phyloP scores from a whole-genome alignment of 257 asterid genomes.

The Rubia yunnanensis region DNA sequence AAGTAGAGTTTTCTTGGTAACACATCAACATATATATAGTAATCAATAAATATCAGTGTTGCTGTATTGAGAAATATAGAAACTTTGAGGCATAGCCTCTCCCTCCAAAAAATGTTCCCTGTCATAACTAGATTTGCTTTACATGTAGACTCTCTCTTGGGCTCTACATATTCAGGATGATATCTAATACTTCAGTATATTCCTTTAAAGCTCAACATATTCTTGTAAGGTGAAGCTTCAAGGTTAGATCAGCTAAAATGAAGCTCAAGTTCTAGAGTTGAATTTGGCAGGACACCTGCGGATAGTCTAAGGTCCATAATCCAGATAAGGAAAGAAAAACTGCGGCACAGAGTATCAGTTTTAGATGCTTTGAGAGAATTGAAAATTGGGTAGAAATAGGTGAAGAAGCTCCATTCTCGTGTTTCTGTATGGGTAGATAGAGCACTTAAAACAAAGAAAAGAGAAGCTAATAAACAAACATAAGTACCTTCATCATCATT shows the following conservation, averaged over 20 bases:
- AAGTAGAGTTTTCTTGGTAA: conserved; percentile 75
- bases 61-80: conserved; percentile 4
- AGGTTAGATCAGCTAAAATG: neutral
- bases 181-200: neutral
- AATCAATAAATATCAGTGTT: conserved; percentile 13
- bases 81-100: neutral
- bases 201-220: neutral
- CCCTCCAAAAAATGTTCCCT: neutral
- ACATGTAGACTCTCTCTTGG: neutral
- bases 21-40: conserved; percentile 15
- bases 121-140: neutral
- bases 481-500: conserved; percentile 73
- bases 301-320: no score
- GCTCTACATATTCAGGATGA: neutral
- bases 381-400: no score
- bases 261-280: neutral
- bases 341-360: no score
- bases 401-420: neutral
- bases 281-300: neutral
- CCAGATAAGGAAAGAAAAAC: no score
- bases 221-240: neutral
- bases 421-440: neutral
- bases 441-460: neutral
- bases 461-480: conserved; percentile 10
- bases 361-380: no score